A percentile compares a stretch with the other conserved stretches of the same genome.
Evolutionary conservation across 176 grass and related monocot genomes (phyloP).

Genomic region (Urochloa ruziziensis): DNA sequence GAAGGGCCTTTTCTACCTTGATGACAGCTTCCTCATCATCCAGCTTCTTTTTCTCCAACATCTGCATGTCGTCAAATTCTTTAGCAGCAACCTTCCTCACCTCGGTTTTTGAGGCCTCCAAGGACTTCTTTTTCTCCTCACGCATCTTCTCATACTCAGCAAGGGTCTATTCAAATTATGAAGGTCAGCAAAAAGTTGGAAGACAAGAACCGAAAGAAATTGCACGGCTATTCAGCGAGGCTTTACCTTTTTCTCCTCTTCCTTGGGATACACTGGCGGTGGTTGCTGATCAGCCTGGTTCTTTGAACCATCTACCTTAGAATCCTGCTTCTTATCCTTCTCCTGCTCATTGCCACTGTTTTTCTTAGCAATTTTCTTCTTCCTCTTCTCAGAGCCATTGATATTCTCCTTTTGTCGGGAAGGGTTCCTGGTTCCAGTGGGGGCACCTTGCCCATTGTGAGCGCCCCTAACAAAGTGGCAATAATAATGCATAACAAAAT

Average conservation of each 20-base stretch:
- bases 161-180: slow-evolving; percentile 31
- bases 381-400: slow-evolving; percentile 35
- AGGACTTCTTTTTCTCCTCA: slow-evolving; percentile 37
- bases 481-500: neutral
- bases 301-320: neutral
- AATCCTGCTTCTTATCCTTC: slow-evolving; percentile 12
- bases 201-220: neutral
- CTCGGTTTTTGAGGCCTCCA: neutral
- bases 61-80: slow-evolving; percentile 12
- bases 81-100: slow-evolving; percentile 17
- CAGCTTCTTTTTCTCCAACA: slow-evolving; percentile 37
- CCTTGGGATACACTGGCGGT: too few relatives aligned
- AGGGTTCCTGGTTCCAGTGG: too few relatives aligned
- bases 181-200: neutral
- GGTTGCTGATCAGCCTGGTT: neutral
- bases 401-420: neutral
- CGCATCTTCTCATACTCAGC: slow-evolving; percentile 49
- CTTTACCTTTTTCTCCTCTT: slow-evolving; percentile 11
- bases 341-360: neutral
- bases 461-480: neutral
- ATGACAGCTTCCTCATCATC: slow-evolving; percentile 31
- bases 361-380: slow-evolving; percentile 19
- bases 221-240: neutral
- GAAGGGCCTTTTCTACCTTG: slow-evolving; percentile 4
- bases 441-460: neutral